Percentiles rank a stretch among this genome's conserved stretches.
Evolutionary conservation across 805 yeast species (phyloP).

Genomic region (Candida adriatica): DNA sequence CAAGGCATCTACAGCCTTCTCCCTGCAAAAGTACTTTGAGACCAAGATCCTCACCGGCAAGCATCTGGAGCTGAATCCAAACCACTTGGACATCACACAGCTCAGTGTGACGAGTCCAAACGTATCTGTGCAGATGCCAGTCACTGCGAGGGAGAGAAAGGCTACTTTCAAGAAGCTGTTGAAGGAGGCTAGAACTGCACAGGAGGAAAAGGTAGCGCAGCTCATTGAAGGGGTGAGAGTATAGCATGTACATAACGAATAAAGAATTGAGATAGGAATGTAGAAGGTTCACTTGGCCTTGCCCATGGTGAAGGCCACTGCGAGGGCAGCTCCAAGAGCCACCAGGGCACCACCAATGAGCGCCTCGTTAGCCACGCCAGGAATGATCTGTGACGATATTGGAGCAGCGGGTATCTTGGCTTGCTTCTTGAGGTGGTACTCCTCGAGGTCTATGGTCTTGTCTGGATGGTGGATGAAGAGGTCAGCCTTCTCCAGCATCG

Average conservation of each 20-base stretch:
- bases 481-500: conserved; percentile 58
- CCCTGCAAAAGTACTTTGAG: conserved; percentile 23
- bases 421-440: conserved; percentile 16
- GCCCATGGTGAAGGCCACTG: conserved; percentile 48
- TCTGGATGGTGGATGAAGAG: conserved; percentile 65
- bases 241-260: no score
- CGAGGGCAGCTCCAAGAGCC: conserved; percentile 50
- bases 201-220: conserved; percentile 17
- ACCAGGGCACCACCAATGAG: conserved; percentile 59
- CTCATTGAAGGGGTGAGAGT: conserved; percentile 19
- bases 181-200: conserved; percentile 19
- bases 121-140: conserved; percentile 17
- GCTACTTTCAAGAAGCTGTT: conserved; percentile 18
- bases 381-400: conserved; percentile 25
- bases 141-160: conserved; percentile 19
- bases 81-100: conserved; percentile 13
- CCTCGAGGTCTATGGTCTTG: conserved; percentile 29
- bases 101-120: conserved; percentile 18
- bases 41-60: conserved; percentile 25
- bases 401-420: conserved; percentile 2
- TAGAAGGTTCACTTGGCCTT: conserved; percentile 21
- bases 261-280: no score
- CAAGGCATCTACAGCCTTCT: conserved; percentile 23
- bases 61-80: conserved; percentile 11
- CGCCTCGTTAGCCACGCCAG: conserved; percentile 54